These are phyloP conservation scores for Phytophthora quininea DNA, from an alignment of 352 stramenopile species.

Conservation along the genomic window DNA sequence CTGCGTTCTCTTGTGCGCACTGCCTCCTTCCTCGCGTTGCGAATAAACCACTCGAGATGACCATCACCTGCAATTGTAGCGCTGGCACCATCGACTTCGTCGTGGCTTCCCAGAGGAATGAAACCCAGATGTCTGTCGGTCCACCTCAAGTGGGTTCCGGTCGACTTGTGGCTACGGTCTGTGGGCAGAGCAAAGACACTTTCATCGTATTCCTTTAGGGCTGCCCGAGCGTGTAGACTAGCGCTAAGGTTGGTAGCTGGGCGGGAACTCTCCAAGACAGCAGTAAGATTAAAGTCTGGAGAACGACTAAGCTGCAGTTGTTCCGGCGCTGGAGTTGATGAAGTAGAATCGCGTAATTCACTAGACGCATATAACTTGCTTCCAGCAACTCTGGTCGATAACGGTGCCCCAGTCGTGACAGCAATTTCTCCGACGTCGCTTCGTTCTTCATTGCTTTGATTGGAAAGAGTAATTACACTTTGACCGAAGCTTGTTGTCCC, in stretches of 20 bases:
- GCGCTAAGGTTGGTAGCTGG: slow-evolving; percentile 37
- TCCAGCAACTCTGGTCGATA: slow-evolving; percentile 10
- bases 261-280: slow-evolving; percentile 25
- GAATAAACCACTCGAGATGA: slow-evolving; percentile 36
- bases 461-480: background rate
- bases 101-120: slow-evolving; percentile 23
- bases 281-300: slow-evolving; percentile 48
- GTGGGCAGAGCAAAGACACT: slow-evolving; percentile 50
- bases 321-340: slow-evolving; percentile 23
- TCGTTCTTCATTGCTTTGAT: slow-evolving; percentile 10
- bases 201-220: slow-evolving; percentile 69
- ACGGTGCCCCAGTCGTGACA: slow-evolving; percentile 2
- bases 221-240: slow-evolving; percentile 45
- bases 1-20: slow-evolving; percentile 20
- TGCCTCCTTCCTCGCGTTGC: slow-evolving; percentile 30
- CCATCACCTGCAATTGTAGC: slow-evolving; percentile 37
- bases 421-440: slow-evolving; percentile 8
- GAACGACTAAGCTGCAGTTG: slow-evolving; percentile 56
- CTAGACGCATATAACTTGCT: slow-evolving; percentile 27
- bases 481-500: slow-evolving; percentile 4
- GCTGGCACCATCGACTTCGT: slow-evolving; percentile 27
- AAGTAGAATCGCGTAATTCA: slow-evolving; percentile 24
- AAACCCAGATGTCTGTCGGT: slow-evolving; percentile 26
- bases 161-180: slow-evolving; percentile 3
- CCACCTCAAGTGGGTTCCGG: slow-evolving; percentile 5